Percentiles rank a stretch among this genome's conserved stretches.
Evolutionary conservation across 805 yeast species (phyloP).

Genomic region (Yamadazyma sp.): DNA sequence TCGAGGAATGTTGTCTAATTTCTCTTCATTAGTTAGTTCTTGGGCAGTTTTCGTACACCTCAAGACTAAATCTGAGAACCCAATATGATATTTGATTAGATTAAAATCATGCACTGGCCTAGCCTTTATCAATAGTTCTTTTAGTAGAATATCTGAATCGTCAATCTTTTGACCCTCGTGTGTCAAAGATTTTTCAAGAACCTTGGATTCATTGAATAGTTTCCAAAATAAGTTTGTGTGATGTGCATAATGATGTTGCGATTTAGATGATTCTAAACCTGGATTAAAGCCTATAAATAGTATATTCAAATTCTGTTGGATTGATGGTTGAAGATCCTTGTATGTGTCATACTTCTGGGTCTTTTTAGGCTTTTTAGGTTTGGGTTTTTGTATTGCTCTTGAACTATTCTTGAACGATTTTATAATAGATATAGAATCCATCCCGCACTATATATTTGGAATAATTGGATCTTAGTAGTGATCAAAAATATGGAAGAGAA

Average conservation of each 20-base stretch:
- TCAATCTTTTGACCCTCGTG: not conserved
- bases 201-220: constrained; percentile 49
- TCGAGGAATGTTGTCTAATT: constrained; percentile 51
- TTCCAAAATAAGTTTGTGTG: constrained; percentile 68
- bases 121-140: constrained; percentile 14
- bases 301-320: constrained; percentile 24
- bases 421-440: constrained; percentile 5
- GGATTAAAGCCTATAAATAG: constrained; percentile 76
- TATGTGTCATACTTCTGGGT: constrained; percentile 1
- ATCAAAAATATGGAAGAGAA: not conserved
- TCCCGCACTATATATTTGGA: not conserved
- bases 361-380: not conserved
- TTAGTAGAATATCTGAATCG: constrained; percentile 11
- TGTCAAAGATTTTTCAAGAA: constrained; percentile 28
- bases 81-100: constrained; percentile 46
- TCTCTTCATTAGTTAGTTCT: constrained; percentile 52
- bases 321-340: constrained; percentile 24
- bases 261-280: constrained; percentile 55
- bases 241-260: constrained; percentile 74
- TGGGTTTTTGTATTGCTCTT: not conserved
- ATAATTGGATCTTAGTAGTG: too few species aligned
- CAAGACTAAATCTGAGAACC: constrained; percentile 69
- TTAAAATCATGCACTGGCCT: constrained; percentile 39
- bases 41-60: constrained; percentile 60
- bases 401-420: constrained; percentile 4